Base-by-base conservation (phyloP, 768 basidiomycete genomes). In the Leccinum incarnatum region DNA sequence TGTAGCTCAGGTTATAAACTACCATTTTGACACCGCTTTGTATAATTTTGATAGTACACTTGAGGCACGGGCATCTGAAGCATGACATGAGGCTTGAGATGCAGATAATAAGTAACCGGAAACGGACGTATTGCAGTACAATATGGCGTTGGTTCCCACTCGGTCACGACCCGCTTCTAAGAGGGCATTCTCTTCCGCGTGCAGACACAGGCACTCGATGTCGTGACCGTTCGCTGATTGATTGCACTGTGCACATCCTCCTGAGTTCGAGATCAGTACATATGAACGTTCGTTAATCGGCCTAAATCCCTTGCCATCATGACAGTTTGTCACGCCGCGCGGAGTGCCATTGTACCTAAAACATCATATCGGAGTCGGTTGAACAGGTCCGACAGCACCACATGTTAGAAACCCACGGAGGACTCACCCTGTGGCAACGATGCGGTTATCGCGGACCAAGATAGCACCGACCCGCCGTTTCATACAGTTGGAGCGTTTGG, bases 151-250 rank as follows among this genome's bases (percentile, higher is more conserved):
- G 53, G 78, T 75, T 5, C 90, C 91, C n/a, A 96, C 83, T 50
- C 97, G 79, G 59, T 98, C 97, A 57, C 93, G 76, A 17, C 97
- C 96, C 2, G 94, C 94, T 76, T 98, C 96, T 2, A 98, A 75
- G 14, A 98, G 78, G 0, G 96, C 97, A 68, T 98, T 99, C 76
- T 99, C 97, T 74, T 99, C 97, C 0, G 97, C 97, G 71, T 99
- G 97, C 10, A 99, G 76, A 68, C 97, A 99, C 2, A 98, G 78
- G 67, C 97, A 99, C 69, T 93, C 93, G 52, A 85, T 80, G 40
- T 82, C 79, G 27, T 74, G 74, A 3, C 77, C 73, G 50, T 72
- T 67, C 10, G 76, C 74, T 2, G 76, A 77, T 19, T 81, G 83
- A 67, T 89, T 89, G 74, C 97, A 99, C 29, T 85, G 80, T 4